Percentiles rank a stretch among this genome's conserved stretches.
Evolutionary conservation across 225 moss, liverwort and hornwort species (phyloP).

Genomic region (Rhytidiadelphus loreus): DNA sequence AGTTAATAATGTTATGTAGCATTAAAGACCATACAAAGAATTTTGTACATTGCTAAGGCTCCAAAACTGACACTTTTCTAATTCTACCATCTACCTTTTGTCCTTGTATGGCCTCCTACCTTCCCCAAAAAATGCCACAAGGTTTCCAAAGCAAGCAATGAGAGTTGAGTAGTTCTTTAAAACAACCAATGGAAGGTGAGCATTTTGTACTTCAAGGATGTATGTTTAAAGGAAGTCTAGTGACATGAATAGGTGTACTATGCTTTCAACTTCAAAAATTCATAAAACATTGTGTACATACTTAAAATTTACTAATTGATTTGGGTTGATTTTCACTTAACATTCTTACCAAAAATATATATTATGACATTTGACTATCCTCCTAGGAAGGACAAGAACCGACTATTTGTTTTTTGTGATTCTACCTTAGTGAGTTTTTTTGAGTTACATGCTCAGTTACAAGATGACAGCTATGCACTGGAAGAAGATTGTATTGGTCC

Average conservation of each 20-base stretch:
- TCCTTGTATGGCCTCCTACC: neutral
- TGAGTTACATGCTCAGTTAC: too few species aligned
- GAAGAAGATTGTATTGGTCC: neutral
- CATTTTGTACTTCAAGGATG: neutral
- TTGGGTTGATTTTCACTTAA: neutral
- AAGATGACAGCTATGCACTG: neutral
- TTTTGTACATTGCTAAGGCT: too few species aligned
- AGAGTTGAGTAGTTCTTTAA: neutral
- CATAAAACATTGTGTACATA: neutral
- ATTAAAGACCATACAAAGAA: too few species aligned
- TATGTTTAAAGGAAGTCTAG: accelerated
- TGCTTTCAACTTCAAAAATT: too few species aligned
- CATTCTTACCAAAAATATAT: neutral
- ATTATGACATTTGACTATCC: neutral
- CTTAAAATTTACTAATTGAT: accelerated
- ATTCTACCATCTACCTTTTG: neutral
- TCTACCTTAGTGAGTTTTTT: too few species aligned
- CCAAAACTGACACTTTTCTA: neutral
- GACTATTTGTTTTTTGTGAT: too few species aligned
- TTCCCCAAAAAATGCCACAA: neutral
- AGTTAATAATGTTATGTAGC: too few species aligned
- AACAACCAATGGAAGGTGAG: neutral
- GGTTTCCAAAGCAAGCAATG: neutral
- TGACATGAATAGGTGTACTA: neutral
- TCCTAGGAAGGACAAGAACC: too few species aligned